A percentile compares a stretch with the other conserved stretches of the same genome.
phyloP scores from a whole-genome alignment of 192 early-diverging fungal genomes.

The Entrophospora sp. region DNA sequence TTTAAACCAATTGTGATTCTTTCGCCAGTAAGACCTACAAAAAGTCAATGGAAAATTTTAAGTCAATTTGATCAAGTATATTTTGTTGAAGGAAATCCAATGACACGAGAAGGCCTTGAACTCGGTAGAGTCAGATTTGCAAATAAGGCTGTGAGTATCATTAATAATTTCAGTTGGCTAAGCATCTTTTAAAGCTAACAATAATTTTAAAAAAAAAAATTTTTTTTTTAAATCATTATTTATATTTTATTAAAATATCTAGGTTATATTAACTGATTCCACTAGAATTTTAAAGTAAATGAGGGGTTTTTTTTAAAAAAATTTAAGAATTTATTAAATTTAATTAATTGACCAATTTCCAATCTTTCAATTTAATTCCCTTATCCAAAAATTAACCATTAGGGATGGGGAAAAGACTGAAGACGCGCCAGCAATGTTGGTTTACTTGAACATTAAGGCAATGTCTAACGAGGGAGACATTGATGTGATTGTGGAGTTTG shows the following conservation, averaged over 20 bases:
- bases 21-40: slow-evolving; percentile 4
- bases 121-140: slow-evolving; percentile 9
- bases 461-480: slow-evolving; percentile 13
- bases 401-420: slow-evolving; percentile 20
- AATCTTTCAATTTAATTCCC: neutral
- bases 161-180: neutral
- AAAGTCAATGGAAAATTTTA: slow-evolving; percentile 16
- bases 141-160: slow-evolving; percentile 4
- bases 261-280: slow-evolving; percentile 16
- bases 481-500: slow-evolving; percentile 21
- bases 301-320: too few relatives aligned
- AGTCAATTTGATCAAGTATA: slow-evolving; percentile 20
- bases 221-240: neutral
- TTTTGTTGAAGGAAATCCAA: slow-evolving; percentile 20
- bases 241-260: too few relatives aligned
- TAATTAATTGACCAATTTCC: neutral
- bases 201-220: neutral
- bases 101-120: slow-evolving; percentile 20
- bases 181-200: neutral
- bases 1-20: slow-evolving; percentile 17
- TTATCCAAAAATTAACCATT: neutral
- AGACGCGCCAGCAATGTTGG: slow-evolving; percentile 21
- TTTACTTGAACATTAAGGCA: slow-evolving; percentile 21
- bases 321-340: neutral
- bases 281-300: slow-evolving; percentile 16